Evolutionary conservation across 2,329 filamentous ascomycete genomes (phyloP).

Genomic region (Pseudogymnoascus sp.): DNA sequence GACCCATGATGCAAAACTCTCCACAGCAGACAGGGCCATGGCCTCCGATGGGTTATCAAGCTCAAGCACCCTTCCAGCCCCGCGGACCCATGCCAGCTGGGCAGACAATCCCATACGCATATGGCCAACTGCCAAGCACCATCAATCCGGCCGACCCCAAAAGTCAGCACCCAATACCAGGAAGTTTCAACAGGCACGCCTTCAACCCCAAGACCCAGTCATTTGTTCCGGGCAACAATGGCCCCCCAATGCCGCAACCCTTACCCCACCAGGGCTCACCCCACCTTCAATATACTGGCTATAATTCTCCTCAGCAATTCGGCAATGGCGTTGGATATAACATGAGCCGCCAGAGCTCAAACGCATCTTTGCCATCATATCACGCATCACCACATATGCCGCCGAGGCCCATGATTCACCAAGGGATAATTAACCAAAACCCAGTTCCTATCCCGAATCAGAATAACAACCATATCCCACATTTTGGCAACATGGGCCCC

Average conservation of each 20-base stretch:
- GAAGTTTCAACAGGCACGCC: slow-evolving; percentile 73
- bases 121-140: slow-evolving; percentile 68
- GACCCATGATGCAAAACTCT: slow-evolving; percentile 27
- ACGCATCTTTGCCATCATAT: slow-evolving; percentile 30
- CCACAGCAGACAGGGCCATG: slow-evolving; percentile 26
- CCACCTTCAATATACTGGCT: slow-evolving; percentile 38
- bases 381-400: slow-evolving; percentile 31
- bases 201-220: slow-evolving; percentile 95
- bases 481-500: slow-evolving; percentile 47
- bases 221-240: slow-evolving; percentile 65
- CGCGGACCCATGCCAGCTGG: slow-evolving; percentile 22
- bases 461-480: slow-evolving; percentile 41
- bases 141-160: slow-evolving; percentile 64
- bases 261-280: slow-evolving; percentile 31
- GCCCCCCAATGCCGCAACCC: slow-evolving; percentile 39
- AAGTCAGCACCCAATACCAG: slow-evolving; percentile 74
- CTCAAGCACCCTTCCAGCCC: slow-evolving; percentile 24
- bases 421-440: slow-evolving; percentile 19
- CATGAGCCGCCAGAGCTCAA: slow-evolving; percentile 31
- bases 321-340: slow-evolving; percentile 28
- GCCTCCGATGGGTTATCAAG: slow-evolving; percentile 24
- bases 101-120: slow-evolving; percentile 57
- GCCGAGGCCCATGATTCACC: slow-evolving; percentile 30
- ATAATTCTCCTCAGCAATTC: slow-evolving; percentile 27
- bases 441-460: not conserved